Evolutionary conservation across 768 basidiomycete species (phyloP), one percentile per base, ranked within the genome.

Genomic region (Suillus discolor): DNA sequence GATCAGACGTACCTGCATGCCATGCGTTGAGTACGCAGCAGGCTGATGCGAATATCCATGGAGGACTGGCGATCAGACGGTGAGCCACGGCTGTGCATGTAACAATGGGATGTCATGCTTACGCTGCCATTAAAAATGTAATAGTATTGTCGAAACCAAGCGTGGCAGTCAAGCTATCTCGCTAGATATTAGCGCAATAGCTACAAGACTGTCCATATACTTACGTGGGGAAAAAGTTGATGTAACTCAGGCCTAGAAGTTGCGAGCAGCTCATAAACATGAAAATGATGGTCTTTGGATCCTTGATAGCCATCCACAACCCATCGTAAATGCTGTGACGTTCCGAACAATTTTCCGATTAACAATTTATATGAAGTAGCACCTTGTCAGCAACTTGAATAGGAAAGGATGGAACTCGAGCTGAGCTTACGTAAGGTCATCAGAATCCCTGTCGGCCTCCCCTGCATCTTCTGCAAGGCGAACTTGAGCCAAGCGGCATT

Each of bases 381-480:
- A 31, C 20, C 44, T 23, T 41, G 28, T 62, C 25, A 57, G 41
- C 11, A 36, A 31, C 31, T 4, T 2, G 2, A 31, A 51, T 28
- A 39, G 12, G 28, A 28, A 45, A 62, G n/a, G 57, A 36, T 18
- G 57, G 34, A 49, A 15, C 39, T 23, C 25, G 34, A 49, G 15
- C 1, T 28, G 41, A n/a, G 68, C 73, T 45, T 45, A 73, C 71
- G 69, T 68, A 1, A 65, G 28, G 16, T 71, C 20, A 0, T 42
- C 38, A 1, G 65, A 44, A 68, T 89, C 87, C 69, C 82, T 77
- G 69, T 90, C 89, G 0, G 87, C 88, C 73, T 89, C 87, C 3
- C 89, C 88, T 9, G 84, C 84, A 69, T 89, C 89, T 72, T 90
- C 88, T 0, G 89, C 85, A 9, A 90, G 80, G 16, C 89, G 85